Evolutionary conservation across 1,139 yeast species (phyloP).

Genomic region (Blastobotrys raffinosifermentans): DNA sequence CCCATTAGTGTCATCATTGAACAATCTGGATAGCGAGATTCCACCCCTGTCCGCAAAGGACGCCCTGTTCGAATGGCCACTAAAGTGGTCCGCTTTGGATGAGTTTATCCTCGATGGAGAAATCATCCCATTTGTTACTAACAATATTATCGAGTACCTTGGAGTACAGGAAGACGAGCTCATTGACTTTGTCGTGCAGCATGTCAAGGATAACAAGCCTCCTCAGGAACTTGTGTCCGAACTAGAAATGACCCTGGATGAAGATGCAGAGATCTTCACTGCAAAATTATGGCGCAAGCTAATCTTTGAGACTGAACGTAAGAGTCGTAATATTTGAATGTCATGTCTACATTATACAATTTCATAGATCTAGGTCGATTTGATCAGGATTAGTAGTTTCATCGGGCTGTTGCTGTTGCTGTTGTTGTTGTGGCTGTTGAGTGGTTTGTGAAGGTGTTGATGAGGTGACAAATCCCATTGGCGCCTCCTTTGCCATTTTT

Average conservation of each 20-base stretch:
- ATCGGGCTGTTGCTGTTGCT: constrained; percentile 14
- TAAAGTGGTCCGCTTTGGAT: constrained; percentile 28
- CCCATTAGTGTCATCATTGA: constrained; percentile 6
- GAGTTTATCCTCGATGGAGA: constrained; percentile 21
- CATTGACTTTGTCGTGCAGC: constrained; percentile 27
- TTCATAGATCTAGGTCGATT: constrained; percentile 58
- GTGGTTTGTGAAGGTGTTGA: constrained; percentile 21
- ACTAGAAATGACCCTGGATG: constrained; percentile 32
- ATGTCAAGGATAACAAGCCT: constrained; percentile 24
- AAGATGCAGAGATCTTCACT: constrained; percentile 30
- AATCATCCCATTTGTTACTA: constrained; percentile 25
- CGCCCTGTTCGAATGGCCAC: constrained; percentile 21
- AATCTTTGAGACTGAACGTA: constrained; percentile 23
- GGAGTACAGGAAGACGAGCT: constrained; percentile 35
- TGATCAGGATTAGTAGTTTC: constrained; percentile 58
- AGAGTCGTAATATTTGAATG: constrained; percentile 3
- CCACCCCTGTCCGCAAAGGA: constrained; percentile 18
- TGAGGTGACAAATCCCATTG: constrained; percentile 53
- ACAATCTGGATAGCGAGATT: constrained; percentile 13
- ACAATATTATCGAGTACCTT: constrained; percentile 29
- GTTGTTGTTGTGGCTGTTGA: neutral
- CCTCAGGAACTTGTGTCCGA: constrained; percentile 27
- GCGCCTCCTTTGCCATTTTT: constrained; percentile 31
- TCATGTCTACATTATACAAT: neutral
- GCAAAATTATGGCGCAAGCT: constrained; percentile 28